phyloP scores from a whole-genome alignment of 768 basidiomycete species.

The Boletus reticuloceps region DNA sequence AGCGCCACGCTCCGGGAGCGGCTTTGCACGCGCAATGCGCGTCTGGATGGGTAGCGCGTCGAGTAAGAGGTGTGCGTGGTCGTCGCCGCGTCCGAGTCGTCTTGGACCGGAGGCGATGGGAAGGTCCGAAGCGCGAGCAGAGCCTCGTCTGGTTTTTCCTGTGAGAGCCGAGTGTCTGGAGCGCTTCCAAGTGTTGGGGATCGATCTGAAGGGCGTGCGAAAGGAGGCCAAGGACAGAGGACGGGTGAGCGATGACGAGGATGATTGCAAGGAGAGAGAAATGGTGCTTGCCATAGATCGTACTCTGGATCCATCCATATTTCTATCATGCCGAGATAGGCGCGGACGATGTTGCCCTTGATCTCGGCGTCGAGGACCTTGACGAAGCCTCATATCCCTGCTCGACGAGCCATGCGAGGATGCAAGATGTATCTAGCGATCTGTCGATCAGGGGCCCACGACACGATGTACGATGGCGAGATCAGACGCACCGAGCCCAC shows the following conservation, averaged over 20 bases:
- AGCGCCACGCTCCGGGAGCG: slow-evolving; percentile 74
- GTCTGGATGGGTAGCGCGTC: slow-evolving; percentile 56
- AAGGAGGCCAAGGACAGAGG: slow-evolving; percentile 42
- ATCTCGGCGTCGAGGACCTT: slow-evolving; percentile 37
- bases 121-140: slow-evolving; percentile 34
- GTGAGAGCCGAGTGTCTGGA: slow-evolving; percentile 82
- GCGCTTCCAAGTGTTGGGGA: slow-evolving; percentile 73
- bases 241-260: background rate
- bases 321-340: slow-evolving; percentile 86
- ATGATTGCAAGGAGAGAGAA: background rate
- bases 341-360: slow-evolving; percentile 68
- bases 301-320: slow-evolving; percentile 94
- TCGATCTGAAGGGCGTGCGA: slow-evolving; percentile 69
- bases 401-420: slow-evolving; percentile 98
- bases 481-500: slow-evolving; percentile 79
- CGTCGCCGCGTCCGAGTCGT: background rate
- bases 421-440: slow-evolving; percentile 88
- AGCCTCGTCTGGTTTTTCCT: slow-evolving; percentile 82
- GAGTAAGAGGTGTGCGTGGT: slow-evolving; percentile 32
- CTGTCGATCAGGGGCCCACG: slow-evolving; percentile 3
- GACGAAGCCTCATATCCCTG: slow-evolving; percentile 73
- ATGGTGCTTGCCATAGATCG: slow-evolving; percentile 71
- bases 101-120: slow-evolving; percentile 14
- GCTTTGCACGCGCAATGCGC: slow-evolving; percentile 71
- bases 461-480: background rate